phyloP scores from a whole-genome alignment of 225 moss, liverwort and hornwort genomes.

The Lunularia cruciata region DNA sequence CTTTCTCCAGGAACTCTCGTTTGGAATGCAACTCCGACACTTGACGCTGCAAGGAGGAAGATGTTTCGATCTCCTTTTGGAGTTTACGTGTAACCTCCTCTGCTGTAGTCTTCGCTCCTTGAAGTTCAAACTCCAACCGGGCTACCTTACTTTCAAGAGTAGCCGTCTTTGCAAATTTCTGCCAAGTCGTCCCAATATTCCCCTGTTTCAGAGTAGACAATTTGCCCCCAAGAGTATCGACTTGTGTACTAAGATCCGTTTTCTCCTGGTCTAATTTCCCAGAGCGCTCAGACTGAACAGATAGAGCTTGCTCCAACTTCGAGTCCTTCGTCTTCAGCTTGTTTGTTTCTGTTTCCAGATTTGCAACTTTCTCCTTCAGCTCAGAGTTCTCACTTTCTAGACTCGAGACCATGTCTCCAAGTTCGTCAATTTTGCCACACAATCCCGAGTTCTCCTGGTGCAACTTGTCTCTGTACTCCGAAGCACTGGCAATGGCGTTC shows the following conservation, averaged over 20 bases:
- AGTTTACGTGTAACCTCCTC: constrained; percentile 15
- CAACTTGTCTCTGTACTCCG: constrained; percentile 15
- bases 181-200: constrained; percentile 14
- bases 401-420: constrained; percentile 6
- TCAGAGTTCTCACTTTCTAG: constrained; percentile 14
- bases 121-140: constrained; percentile 9
- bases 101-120: background rate
- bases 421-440: constrained; percentile 11
- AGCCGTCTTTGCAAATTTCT: constrained; percentile 17
- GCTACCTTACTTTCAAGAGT: constrained; percentile 10
- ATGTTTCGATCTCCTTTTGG: constrained; percentile 16
- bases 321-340: constrained; percentile 4
- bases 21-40: constrained; percentile 7
- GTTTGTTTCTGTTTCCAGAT: constrained; percentile 13
- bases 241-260: background rate
- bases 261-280: constrained; percentile 7
- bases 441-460: constrained; percentile 19
- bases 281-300: background rate
- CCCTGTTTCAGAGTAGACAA: background rate
- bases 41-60: constrained; percentile 5
- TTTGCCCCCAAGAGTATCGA: background rate
- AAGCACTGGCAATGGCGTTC: background rate
- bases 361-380: constrained; percentile 9
- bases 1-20: constrained; percentile 15
- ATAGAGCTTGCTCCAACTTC: constrained; percentile 10